Conservation (phyloP, 1,284 basidiomycete species). For the Lignosus rhinocerotis region DNA sequence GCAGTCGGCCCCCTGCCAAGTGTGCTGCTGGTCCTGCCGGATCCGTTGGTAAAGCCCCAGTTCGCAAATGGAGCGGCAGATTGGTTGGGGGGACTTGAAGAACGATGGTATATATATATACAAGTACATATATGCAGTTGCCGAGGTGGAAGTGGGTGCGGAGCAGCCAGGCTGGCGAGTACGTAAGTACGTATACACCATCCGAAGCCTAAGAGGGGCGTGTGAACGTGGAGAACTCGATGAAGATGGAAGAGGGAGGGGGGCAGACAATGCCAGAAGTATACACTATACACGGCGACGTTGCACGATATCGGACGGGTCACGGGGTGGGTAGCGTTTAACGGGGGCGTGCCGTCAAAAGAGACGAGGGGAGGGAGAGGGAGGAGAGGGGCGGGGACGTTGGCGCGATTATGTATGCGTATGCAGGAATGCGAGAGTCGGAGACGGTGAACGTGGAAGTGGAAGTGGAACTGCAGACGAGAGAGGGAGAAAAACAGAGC, state of each 20-base stretch:
- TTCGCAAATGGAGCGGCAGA: too few species aligned
- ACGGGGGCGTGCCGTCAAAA: background rate
- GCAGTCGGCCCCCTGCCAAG: too few species aligned
- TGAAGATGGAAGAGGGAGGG: too few species aligned
- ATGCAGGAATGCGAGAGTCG: background rate
- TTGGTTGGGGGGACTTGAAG: too few species aligned
- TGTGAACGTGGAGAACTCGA: too few species aligned
- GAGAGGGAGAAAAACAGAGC: background rate
- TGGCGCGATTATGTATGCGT: background rate
- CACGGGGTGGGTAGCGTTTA: too few species aligned
- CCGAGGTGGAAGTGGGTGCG: background rate
- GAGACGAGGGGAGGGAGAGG: background rate
- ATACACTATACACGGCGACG: too few species aligned
- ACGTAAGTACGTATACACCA: background rate
- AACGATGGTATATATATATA: background rate
- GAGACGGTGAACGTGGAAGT: background rate
- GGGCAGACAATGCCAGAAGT: too few species aligned
- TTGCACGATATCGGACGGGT: too few species aligned
- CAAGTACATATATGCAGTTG: background rate
- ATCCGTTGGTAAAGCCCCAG: too few species aligned
- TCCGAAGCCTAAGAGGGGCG: background rate
- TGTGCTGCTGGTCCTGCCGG: too few species aligned
- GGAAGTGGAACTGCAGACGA: background rate
- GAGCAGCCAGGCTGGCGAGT: background rate
- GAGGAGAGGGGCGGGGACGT: too few species aligned